Evolutionary conservation across 169 alveolate species (phyloP), one percentile per base, ranked within the genome.

Genomic region (Toxoplasma gondii): DNA sequence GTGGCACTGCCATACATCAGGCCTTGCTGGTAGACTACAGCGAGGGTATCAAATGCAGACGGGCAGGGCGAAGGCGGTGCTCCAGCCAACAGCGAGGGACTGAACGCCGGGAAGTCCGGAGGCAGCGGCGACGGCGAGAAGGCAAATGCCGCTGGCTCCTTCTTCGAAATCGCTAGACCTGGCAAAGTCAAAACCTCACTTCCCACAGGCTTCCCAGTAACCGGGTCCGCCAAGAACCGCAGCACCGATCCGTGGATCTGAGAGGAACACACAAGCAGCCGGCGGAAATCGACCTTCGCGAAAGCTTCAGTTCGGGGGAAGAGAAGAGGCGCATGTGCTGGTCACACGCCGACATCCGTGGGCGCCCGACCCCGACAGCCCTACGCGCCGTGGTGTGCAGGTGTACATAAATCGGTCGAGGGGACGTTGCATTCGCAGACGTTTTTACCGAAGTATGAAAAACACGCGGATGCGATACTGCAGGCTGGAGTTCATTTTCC

Each of bases 91-190:
- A 36, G 91, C 2, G 91, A 88, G 39, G 92, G 74, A 17, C 95
- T 95, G 96, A 41, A 95, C 43, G 93, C 80, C 70, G 88, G 94
- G 7, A 53, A 88, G n/a, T 29, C 94, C n/a, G 83, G 93, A 5
- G 74, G 84, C 16, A 36, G 64, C 5, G 92, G 49, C n/a, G 70
- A 44, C 19, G 31, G 16, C 4, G 80, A 29, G 34, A 12, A 24
- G n/a, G 49, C 92, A 49, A 39, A 82, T 1, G 90, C 39, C 39
- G 81, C 69, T 9, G 84, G 83, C 53, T 82, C 67, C 41, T 82
- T 82, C 92, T 54, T 88, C 67, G 82, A 38, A 45, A 24, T 39
- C 81, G 86, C 70, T 9, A 43, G 88, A 0, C 88, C 81, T n/a
- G 88, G 90, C 82, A 78, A 81, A 74, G 39, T 45, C 94, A 91